These are phyloP conservation scores for Xylariaceae sp. DNA, from an alignment of 2,329 filamentous ascomycete genomes.

Conservation along the genomic window DNA sequence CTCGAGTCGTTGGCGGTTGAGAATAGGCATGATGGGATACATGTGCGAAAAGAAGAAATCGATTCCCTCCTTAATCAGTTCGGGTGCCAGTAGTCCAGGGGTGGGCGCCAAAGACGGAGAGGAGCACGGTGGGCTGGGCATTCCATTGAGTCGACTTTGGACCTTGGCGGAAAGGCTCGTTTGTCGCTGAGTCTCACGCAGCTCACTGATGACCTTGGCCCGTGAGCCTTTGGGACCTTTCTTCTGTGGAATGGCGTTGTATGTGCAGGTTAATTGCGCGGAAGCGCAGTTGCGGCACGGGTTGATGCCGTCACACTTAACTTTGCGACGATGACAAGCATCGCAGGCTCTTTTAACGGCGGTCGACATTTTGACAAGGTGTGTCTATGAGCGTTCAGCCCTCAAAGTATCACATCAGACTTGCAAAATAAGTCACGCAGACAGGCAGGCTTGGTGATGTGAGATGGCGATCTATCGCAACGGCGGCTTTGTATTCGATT, in stretches of 20 bases:
- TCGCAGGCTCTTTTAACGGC: slow-evolving; percentile 60
- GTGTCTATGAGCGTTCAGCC: not conserved
- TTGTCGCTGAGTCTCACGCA: slow-evolving; percentile 65
- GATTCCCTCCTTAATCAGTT: slow-evolving; percentile 62
- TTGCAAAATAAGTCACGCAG: not conserved
- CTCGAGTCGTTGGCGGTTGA: slow-evolving; percentile 56
- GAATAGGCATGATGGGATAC: slow-evolving; percentile 60
- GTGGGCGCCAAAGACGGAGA: slow-evolving; percentile 48
- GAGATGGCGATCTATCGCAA: not conserved
- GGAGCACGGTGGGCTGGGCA: slow-evolving; percentile 45
- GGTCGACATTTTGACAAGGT: slow-evolving; percentile 30
- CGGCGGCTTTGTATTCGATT: not conserved
- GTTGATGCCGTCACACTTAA: slow-evolving; percentile 68
- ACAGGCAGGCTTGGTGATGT: too few relatives aligned
- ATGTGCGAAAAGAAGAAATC: slow-evolving; percentile 67
- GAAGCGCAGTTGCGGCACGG: slow-evolving; percentile 69
- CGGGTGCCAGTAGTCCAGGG: slow-evolving; percentile 56
- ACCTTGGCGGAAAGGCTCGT: slow-evolving; percentile 60
- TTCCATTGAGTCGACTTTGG: slow-evolving; percentile 56
- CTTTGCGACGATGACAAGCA: slow-evolving; percentile 70
- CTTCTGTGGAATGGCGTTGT: slow-evolving; percentile 71
- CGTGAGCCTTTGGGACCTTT: slow-evolving; percentile 72
- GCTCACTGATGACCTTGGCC: slow-evolving; percentile 71
- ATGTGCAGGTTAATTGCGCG: slow-evolving; percentile 65
- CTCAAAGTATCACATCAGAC: not conserved